These are phyloP conservation scores for Euphorbia schlechtendalii DNA, from an alignment of 441 rosid genomes.

Conservation along the genomic window DNA sequence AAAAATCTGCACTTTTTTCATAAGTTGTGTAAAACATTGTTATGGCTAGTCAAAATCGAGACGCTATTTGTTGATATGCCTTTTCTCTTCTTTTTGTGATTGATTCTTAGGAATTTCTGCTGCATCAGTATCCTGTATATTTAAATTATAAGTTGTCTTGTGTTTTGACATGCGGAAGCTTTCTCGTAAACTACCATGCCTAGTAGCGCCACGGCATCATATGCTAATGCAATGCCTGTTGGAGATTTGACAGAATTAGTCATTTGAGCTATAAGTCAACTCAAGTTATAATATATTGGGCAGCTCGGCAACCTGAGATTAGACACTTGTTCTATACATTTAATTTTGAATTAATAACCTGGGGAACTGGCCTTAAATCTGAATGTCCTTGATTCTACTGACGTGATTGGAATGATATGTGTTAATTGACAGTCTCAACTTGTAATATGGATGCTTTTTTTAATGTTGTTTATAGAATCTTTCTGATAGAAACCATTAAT, in stretches of 20 bases:
- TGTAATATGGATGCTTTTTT: neutral
- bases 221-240: too few relatives aligned
- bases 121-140: neutral
- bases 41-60: neutral
- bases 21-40: neutral
- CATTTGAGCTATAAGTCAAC: neutral
- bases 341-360: neutral
- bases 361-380: neutral
- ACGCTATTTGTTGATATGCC: neutral
- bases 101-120: neutral
- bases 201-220: neutral
- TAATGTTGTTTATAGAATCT: neutral
- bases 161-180: neutral
- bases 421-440: neutral
- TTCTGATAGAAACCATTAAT: conserved; percentile 16
- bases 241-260: neutral
- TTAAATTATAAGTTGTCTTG: neutral
- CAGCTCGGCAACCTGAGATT: neutral
- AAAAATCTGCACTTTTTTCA: neutral
- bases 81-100: neutral
- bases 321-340: neutral
- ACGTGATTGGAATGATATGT: neutral
- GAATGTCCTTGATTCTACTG: neutral
- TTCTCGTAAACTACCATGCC: neutral
- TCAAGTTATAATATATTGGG: neutral